Conservation (phyloP, 331 rosid species). For the Rosa hybrid region DNA sequence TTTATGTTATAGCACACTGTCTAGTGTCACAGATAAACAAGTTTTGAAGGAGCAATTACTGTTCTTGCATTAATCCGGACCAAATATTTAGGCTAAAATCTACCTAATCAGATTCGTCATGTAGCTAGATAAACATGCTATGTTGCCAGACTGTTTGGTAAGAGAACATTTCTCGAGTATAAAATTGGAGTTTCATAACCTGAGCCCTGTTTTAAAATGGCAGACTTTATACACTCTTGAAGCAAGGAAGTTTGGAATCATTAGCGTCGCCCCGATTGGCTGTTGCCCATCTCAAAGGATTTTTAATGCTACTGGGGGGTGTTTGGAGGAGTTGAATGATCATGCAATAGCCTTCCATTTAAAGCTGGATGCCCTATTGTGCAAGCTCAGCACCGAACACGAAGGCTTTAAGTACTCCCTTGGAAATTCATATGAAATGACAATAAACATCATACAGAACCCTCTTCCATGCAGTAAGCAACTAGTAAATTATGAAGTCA, state of each 20-base stretch:
- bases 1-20: not conserved
- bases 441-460: conserved; percentile 19
- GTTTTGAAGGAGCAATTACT: not conserved
- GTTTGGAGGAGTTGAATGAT: conserved; percentile 33
- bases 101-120: not conserved
- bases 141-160: not conserved
- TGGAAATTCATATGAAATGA: conserved; percentile 31
- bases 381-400: conserved; percentile 16
- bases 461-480: conserved; percentile 23
- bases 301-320: conserved; percentile 12
- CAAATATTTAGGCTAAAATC: not conserved
- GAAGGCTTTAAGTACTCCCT: conserved; percentile 28
- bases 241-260: conserved; percentile 33
- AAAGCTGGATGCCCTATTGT: conserved; percentile 12
- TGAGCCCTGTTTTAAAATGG: not conserved
- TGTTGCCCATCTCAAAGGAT: conserved; percentile 34
- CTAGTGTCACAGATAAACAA: not conserved
- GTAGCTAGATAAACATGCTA: not conserved
- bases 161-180: no score
- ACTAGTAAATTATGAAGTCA: not conserved
- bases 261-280: conserved; percentile 22
- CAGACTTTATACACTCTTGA: conserved; percentile 28
- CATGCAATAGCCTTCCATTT: conserved; percentile 22
- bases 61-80: no score
- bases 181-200: not conserved